Evolutionary conservation across 805 yeast species (phyloP).

Genomic region (Kodamaea kakaduensis): DNA sequence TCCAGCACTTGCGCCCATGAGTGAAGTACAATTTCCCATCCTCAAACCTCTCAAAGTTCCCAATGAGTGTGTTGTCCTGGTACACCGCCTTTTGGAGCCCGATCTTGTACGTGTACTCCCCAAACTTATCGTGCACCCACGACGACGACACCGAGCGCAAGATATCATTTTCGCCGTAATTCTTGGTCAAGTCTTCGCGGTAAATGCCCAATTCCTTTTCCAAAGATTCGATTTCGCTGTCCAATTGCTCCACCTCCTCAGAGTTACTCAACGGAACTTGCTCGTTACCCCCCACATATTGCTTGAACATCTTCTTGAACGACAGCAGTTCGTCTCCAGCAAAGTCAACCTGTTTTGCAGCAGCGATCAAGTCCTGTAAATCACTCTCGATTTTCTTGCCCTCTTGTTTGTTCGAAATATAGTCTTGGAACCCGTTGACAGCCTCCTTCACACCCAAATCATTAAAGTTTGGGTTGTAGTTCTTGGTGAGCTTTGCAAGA

Average conservation of each 20-base stretch:
- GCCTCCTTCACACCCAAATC: slow-evolving; percentile 82
- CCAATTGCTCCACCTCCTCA: slow-evolving; percentile 9
- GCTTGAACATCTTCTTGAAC: slow-evolving; percentile 21
- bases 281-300: slow-evolving; percentile 16
- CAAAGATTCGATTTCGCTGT: slow-evolving; percentile 16
- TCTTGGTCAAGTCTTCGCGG: slow-evolving; percentile 20
- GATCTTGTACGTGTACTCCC: slow-evolving; percentile 67
- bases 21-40: slow-evolving; percentile 40
- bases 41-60: slow-evolving; percentile 32
- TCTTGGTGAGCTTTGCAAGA: slow-evolving; percentile 44
- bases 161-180: slow-evolving; percentile 62
- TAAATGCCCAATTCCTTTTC: slow-evolving; percentile 12
- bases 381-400: not conserved
- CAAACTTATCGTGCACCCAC: slow-evolving; percentile 49
- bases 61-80: slow-evolving; percentile 56
- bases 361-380: not conserved
- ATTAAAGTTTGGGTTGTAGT: slow-evolving; percentile 81
- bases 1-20: slow-evolving; percentile 85
- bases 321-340: slow-evolving; percentile 18
- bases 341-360: not conserved
- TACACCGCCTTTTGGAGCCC: slow-evolving; percentile 53
- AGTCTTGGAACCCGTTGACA: slow-evolving; percentile 51
- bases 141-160: slow-evolving; percentile 52
- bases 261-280: slow-evolving; percentile 3
- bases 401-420: slow-evolving; percentile 37